Evolutionary conservation across 1,284 basidiomycete genomes (phyloP), one percentile per base, ranked within the genome.

Genomic region (Papiliotrema terrestris): DNA sequence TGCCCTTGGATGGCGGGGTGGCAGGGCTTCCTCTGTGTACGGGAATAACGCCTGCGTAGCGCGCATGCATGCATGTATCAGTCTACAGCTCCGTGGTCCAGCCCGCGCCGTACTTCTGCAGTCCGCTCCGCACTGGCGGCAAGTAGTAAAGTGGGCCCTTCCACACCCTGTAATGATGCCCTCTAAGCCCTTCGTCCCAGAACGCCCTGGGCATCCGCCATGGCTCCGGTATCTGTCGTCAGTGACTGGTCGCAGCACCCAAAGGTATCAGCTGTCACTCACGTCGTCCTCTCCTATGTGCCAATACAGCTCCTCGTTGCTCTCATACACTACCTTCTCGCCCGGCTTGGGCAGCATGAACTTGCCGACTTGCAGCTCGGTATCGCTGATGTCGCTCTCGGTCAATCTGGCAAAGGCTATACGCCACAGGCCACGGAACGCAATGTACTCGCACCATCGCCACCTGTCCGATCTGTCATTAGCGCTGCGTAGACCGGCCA

Each of bases 401-500:
- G 73, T 65, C 3, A 75, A 54, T 25, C 72, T 51, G 2, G 69
- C 69, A 52, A 60, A 78, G n/a, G 83, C 81, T 2, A 89, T 87
- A 23, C 89, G 82, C 78, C 91, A 88, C 29, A 92, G 67, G 1
- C 87, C 87, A 19, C 89, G 83, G 73, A 90, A 94, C 23, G 90
- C 78, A 47, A 94, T 88, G 67, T 93, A 93, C 79, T 93, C 87
- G 76, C 91, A 92, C 87, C 88, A 87, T 54, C 62, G 53, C 55
- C 61, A 62, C 15, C 58, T 56, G 52, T 69, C 63, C 4, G 49
- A 22, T 45, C 55, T 59, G 44, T 22, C 45, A 25, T 45, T 42
- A 35, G 35, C 38, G 38, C 43, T 19, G 43, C 35, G 36, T 29
- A 2, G 15, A 45, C 20, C 1, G 17, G n/a, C 13, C 17, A 39